Evolutionary conservation across 495 filamentous ascomycete species (phyloP).

Genomic region (Aspergillus biplanus): DNA sequence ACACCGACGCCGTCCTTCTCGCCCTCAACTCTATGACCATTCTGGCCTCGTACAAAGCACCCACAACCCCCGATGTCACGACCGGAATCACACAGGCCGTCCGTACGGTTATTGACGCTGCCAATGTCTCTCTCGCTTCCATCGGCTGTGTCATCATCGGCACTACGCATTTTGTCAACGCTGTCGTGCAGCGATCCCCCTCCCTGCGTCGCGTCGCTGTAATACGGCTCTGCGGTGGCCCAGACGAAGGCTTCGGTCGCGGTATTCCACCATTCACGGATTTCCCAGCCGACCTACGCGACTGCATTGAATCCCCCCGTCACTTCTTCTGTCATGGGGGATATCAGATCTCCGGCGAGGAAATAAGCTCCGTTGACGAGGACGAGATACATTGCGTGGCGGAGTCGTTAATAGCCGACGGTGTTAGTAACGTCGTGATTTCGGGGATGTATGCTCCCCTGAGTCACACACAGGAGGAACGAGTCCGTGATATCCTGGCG

Average conservation of each 20-base stretch:
- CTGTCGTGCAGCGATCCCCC: constrained; percentile 56
- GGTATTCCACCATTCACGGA: constrained; percentile 57
- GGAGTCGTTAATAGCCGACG: constrained; percentile 10
- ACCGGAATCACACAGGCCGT: constrained; percentile 58
- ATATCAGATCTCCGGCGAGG: constrained; percentile 28
- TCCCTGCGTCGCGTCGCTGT: constrained; percentile 55
- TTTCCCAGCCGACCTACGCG: constrained; percentile 37
- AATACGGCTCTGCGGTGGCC: constrained; percentile 51
- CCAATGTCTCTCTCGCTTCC: constrained; percentile 37
- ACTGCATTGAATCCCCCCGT: constrained; percentile 30
- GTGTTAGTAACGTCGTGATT: constrained; percentile 53
- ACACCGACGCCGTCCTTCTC: constrained; percentile 63
- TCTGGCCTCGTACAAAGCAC: constrained; percentile 57
- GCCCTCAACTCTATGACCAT: constrained; percentile 52
- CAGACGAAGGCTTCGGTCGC: constrained; percentile 49
- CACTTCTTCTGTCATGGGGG: constrained; percentile 29
- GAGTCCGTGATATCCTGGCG: constrained; percentile 19
- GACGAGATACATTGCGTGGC: constrained; percentile 21
- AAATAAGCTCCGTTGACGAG: constrained; percentile 27
- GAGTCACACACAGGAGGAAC: constrained; percentile 34
- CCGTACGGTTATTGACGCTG: constrained; percentile 44
- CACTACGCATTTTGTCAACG: constrained; percentile 68
- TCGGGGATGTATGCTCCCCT: constrained; percentile 63
- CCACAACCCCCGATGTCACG: constrained; percentile 62
- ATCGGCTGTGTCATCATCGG: constrained; percentile 63